Conservation (phyloP, 2,329 filamentous ascomycete species). For the Aspergillus ochraceoroseus region DNA sequence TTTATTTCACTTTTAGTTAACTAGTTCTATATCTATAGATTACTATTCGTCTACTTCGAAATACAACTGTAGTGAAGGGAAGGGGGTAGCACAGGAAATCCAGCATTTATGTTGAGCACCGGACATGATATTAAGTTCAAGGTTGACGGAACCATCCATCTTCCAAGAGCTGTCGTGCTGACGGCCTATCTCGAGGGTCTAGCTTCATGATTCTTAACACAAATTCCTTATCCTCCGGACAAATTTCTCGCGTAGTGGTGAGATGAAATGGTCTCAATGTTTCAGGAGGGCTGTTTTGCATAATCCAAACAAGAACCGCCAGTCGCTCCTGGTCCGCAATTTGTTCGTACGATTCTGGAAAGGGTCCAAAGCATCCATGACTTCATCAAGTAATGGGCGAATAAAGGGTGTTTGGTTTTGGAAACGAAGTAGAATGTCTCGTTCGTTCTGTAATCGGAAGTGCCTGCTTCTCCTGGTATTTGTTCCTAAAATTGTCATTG, state of each 20-base stretch:
- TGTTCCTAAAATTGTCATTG: conserved; percentile 18
- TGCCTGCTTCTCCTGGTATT: conserved; percentile 20
- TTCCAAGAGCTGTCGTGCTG: conserved; percentile 36
- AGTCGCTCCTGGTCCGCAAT: conserved; percentile 19
- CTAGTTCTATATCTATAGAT: too few relatives aligned
- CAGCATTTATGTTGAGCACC: too few relatives aligned
- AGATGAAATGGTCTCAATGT: conserved; percentile 17
- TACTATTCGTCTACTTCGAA: too few relatives aligned
- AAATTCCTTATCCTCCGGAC: conserved; percentile 45
- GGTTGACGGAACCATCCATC: conserved; percentile 35
- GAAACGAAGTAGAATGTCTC: conserved; percentile 24
- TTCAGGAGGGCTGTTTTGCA: conserved; percentile 19
- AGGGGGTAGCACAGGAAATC: too few relatives aligned
- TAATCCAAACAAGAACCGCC: conserved; percentile 16
- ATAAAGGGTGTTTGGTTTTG: conserved; percentile 23
- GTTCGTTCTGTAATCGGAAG: conserved; percentile 26
- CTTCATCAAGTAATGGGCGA: conserved; percentile 24
- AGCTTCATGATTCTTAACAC: conserved; percentile 45
- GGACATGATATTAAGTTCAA: too few relatives aligned
- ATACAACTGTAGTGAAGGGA: too few relatives aligned
- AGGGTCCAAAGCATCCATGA: conserved; percentile 24
- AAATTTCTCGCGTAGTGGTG: conserved; percentile 30
- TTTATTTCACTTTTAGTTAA: too few relatives aligned
- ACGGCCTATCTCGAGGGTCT: conserved; percentile 42
- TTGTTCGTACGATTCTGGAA: conserved; percentile 20